phyloP scores from a whole-genome alignment of 2,329 filamentous ascomycete genomes.

The Talaromyces sp. region DNA sequence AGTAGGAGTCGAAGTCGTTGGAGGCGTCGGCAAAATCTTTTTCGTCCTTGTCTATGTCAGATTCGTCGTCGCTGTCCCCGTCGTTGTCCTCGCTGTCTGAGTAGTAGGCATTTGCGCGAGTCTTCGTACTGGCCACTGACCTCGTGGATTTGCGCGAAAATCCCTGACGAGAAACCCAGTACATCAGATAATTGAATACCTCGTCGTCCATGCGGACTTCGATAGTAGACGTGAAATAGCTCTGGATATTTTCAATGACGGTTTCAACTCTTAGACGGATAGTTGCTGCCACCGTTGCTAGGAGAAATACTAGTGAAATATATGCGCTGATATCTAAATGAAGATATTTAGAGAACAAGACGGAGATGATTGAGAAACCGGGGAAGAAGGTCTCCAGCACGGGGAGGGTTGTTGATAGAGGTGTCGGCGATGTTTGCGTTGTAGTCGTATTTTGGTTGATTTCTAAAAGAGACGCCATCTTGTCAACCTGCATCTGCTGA shows the following conservation, averaged over 20 bases:
- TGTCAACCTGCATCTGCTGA: not conserved
- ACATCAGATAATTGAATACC: constrained; percentile 67
- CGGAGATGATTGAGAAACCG: constrained; percentile 38
- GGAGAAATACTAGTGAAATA: constrained; percentile 52
- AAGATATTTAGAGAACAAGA: constrained; percentile 11
- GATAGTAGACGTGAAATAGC: constrained; percentile 60
- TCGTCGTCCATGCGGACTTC: constrained; percentile 66
- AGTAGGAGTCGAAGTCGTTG: constrained; percentile 38
- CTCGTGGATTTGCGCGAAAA: constrained; percentile 57
- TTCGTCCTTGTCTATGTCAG: constrained; percentile 28
- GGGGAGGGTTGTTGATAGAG: not conserved
- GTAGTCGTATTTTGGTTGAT: constrained; percentile 4
- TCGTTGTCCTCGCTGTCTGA: constrained; percentile 25
- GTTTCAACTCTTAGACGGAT: constrained; percentile 51
- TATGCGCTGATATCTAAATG: constrained; percentile 39
- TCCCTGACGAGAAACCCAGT: constrained; percentile 59
- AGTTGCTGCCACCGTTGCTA: constrained; percentile 47
- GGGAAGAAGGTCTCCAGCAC: constrained; percentile 8
- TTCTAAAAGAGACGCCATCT: constrained; percentile 5
- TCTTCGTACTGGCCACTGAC: constrained; percentile 61
- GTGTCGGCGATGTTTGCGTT: not conserved
- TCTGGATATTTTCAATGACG: constrained; percentile 46
- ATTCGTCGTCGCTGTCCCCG: constrained; percentile 27
- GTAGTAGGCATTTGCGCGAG: constrained; percentile 38
- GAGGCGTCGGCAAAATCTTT: constrained; percentile 42